Conservation (phyloP, 352 stramenopile genomes). For the Globisporangium ultimum region DNA sequence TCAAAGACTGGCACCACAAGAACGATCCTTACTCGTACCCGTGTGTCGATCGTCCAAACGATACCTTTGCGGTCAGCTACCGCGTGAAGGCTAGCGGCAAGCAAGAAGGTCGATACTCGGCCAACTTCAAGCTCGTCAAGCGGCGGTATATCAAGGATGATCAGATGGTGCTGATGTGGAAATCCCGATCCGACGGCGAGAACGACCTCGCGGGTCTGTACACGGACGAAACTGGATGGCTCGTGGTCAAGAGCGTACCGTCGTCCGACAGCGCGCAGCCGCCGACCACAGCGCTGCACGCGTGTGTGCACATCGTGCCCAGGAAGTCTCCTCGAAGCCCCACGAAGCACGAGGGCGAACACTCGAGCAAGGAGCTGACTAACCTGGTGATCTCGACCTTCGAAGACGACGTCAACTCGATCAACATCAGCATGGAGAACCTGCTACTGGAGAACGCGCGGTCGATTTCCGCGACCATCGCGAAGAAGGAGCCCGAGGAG, state of each 20-base stretch:
- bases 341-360: not conserved
- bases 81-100: not conserved
- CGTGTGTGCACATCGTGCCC: conserved; percentile 11
- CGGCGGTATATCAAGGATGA: conserved; percentile 13
- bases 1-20: conserved; percentile 13
- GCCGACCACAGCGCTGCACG: conserved; percentile 6
- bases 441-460: conserved; percentile 7
- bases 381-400: conserved; percentile 11
- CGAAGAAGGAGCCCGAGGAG: not conserved
- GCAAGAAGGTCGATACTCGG: conserved; percentile 6
- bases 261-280: not conserved
- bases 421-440: conserved; percentile 17
- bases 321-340: too few relatives aligned
- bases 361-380: not conserved
- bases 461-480: not conserved
- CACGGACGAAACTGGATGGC: conserved; percentile 13
- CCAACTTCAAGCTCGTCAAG: conserved; percentile 14
- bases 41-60: conserved; percentile 8
- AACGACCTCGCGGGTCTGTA: conserved; percentile 8
- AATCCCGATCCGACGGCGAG: conserved; percentile 12
- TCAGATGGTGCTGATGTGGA: conserved; percentile 14
- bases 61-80: conserved; percentile 16
- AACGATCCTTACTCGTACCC: conserved; percentile 7
- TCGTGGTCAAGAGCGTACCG: conserved; percentile 8
- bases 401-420: conserved; percentile 19